Base-by-base conservation (phyloP, 768 basidiomycete species). In the Galerina sulciceps region DNA sequence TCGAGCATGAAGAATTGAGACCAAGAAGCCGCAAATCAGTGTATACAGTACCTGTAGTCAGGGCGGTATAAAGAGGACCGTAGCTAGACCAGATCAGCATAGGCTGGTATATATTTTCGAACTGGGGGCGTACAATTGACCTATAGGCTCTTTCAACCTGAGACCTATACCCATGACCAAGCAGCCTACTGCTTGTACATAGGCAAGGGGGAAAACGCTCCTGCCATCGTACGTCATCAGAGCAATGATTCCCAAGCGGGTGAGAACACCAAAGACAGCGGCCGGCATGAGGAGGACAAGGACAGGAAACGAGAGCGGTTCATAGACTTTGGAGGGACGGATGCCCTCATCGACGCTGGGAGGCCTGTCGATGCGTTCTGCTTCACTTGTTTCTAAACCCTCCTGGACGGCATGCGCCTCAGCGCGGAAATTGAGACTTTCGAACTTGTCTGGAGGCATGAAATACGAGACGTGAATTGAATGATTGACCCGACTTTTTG, bases 101-200 rank as follows among this genome's bases (percentile, higher is more conserved):
- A 44, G 36, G 42, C 43, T 50, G 46, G 51, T 48, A 10, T n/a
- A 42, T 14, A 37, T 13, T 22, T 36, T 35, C 23, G 43, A 48
- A 31, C 26, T 44, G 38, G 17, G 47, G 41, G 66, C 93, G 74
- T 69, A 97, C 94, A 90, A 87, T 66, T 79, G 75, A 45, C 86
- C 85, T 11, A 99, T 78, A 8, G 88, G 84, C 49, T 86, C 84
- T 71, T 90, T 94, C 67, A 90, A 69, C 15, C 81, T 84, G 17
- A 94, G 67, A 8, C 81, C 82, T 52, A 93, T 74, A 2, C 97
- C 97, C 95, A 99, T 99, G 26, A 96, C 76, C 53, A 94, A 77
- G 74, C 96, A 99, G 15, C 97, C 97, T 0, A 88, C 75, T 0
- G 87, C 90, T 71, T 99, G 96, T 0, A 86, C 81, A 77, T 95